Evolutionary conservation across 768 basidiomycete species (phyloP).

Genomic region (Sistotremastrum suecicum): DNA sequence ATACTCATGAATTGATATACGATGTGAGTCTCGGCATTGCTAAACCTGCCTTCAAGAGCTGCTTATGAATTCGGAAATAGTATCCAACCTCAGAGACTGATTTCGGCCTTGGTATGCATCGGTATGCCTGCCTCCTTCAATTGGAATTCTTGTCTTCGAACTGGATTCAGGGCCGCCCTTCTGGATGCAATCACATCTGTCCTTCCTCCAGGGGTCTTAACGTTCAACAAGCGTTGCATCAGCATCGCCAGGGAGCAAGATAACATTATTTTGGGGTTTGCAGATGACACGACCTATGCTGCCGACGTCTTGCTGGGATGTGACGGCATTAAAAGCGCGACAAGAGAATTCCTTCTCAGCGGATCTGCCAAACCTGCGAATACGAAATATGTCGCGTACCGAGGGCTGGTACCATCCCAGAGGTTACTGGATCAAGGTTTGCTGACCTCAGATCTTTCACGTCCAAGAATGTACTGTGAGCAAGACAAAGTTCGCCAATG

Average conservation of each 20-base stretch:
- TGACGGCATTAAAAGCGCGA: constrained; percentile 28
- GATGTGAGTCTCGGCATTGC: constrained; percentile 19
- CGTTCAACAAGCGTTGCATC: constrained; percentile 38
- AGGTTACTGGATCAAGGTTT: constrained; percentile 28
- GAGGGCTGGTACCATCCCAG: constrained; percentile 29
- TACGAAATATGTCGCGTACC: constrained; percentile 26
- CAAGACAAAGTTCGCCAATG: constrained; percentile 25
- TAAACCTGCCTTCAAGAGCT: neutral
- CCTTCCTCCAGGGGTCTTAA: constrained; percentile 25
- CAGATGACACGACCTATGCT: constrained; percentile 32
- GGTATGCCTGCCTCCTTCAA: constrained; percentile 15
- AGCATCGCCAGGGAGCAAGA: constrained; percentile 14
- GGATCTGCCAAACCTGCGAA: constrained; percentile 24
- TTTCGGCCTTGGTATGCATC: constrained; percentile 30
- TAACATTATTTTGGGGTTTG: constrained; percentile 24
- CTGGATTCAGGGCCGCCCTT: constrained; percentile 28
- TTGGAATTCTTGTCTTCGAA: neutral
- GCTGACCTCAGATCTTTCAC: constrained; percentile 21
- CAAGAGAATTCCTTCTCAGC: constrained; percentile 25
- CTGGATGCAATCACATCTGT: constrained; percentile 32
- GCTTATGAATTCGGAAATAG: constrained; percentile 8
- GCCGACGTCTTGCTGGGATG: constrained; percentile 36
- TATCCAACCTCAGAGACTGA: constrained; percentile 21
- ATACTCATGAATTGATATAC: constrained; percentile 28
- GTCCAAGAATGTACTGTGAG: constrained; percentile 30